Evolutionary conservation across 345 rosid species (phyloP).

Genomic region (Camelina sativa): DNA sequence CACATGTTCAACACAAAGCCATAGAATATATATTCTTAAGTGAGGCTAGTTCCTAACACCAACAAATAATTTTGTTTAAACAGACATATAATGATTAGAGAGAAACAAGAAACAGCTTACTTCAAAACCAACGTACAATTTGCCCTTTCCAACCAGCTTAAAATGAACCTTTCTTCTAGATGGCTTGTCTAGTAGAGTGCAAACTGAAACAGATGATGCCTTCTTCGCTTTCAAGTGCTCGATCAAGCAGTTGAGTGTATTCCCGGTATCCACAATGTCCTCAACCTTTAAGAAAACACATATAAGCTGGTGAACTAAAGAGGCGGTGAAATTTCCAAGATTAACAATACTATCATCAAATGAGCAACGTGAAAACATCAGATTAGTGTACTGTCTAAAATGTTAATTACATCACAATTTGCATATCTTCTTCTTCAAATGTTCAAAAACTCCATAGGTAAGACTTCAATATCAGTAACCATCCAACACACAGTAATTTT

Average conservation of each 20-base stretch:
- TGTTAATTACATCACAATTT: not conserved
- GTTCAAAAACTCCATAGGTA: not conserved
- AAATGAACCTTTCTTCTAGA: constrained; percentile 67
- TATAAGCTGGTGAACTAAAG: constrained; percentile 12
- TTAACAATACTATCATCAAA: constrained; percentile 11
- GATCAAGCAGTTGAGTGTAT: constrained; percentile 68
- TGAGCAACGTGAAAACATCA: not conserved
- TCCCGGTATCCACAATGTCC: constrained; percentile 93
- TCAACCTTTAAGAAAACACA: constrained; percentile 63
- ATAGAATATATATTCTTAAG: not conserved
- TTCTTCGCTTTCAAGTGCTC: constrained; percentile 61
- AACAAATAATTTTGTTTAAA: too few relatives aligned
- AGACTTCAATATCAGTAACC: not conserved
- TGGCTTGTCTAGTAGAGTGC: constrained; percentile 81
- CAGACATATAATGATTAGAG: too few relatives aligned
- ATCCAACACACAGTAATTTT: too few relatives aligned
- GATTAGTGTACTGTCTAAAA: not conserved
- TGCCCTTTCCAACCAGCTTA: constrained; percentile 75
- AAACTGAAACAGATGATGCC: constrained; percentile 81
- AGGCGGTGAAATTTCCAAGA: not conserved
- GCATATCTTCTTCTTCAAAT: not conserved
- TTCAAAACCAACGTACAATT: constrained; percentile 83
- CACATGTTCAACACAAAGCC: constrained; percentile 7
- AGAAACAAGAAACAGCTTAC: constrained; percentile 43
- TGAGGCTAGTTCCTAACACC: constrained; percentile 4